Evolutionary conservation across 2,329 filamentous ascomycete species (phyloP), one percentile per base, ranked within the genome.

Genomic region (Raffaelea albimanens): DNA sequence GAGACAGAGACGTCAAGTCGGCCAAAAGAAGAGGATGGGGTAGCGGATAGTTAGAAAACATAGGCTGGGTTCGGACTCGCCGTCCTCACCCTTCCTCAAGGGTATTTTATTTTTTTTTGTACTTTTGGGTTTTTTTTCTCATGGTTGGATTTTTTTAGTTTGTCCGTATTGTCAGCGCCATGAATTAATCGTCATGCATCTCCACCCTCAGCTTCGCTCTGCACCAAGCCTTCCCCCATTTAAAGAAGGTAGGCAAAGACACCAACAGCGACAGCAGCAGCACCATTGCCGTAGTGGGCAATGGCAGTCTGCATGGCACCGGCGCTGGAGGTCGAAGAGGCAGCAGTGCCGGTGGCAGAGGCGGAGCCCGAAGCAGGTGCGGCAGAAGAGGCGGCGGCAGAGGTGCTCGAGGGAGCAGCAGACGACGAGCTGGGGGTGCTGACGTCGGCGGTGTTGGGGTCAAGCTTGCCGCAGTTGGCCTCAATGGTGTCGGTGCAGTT

Each of bases 181-280:
- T n/a, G n/a, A n/a, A n/a, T n/a, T n/a, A n/a, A n/a, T n/a, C n/a
- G n/a, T n/a, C n/a, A n/a, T n/a, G n/a, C n/a, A n/a, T n/a, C n/a
- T n/a, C n/a, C 25, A 7, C 25, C 25, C 25, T 29, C 25, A 13
- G 7, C 25, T 29, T 29, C 25, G 25, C 25, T 29, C 7, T 7
- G 7, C 25, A 29, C 7, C 25, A 7, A 7, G 13, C 7, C 25
- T 29, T 29, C 7, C 25, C 13, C 25, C 34, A 38, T n/a, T 54
- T 69, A 77, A 57, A 78, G 59, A 53, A 76, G 59, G 55, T 72
- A 73, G 53, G 74, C 75, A 52, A 78, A 61, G 40, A 78, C 58
- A 47, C 73, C 75, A 40, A 74, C 59, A 50, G 73, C 76, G 38
- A 71, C 67, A 31, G 67, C 71, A 7, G 71, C 72, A 39, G 66